These are phyloP conservation scores for Ochetophila trinervis DNA, from an alignment of 306 rosid species.

Conservation along the genomic window DNA sequence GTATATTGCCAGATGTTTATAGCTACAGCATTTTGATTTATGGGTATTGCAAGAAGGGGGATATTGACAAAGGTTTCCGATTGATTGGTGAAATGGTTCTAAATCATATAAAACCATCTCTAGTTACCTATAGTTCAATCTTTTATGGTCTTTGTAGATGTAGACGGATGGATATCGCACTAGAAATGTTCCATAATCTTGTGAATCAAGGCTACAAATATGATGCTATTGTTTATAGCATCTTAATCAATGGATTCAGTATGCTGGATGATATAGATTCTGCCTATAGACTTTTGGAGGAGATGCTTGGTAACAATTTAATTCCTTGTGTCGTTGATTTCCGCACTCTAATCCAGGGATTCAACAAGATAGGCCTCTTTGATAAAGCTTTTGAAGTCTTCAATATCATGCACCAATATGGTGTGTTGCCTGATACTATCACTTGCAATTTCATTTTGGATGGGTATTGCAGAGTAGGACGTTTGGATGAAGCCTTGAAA, in stretches of 20 bases:
- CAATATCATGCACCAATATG: slow-evolving; percentile 34
- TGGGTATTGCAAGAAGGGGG: slow-evolving; percentile 44
- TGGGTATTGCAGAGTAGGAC: slow-evolving; percentile 42
- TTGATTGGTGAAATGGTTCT: slow-evolving; percentile 47
- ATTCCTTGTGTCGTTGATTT: slow-evolving; percentile 34
- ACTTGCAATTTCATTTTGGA: slow-evolving; percentile 53
- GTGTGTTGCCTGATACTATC: slow-evolving; percentile 40
- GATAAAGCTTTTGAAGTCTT: slow-evolving; percentile 38
- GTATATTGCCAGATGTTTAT: slow-evolving; percentile 48
- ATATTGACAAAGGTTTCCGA: slow-evolving; percentile 28
- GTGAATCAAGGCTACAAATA: slow-evolving; percentile 36
- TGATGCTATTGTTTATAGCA: no score
- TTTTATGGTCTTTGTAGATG: slow-evolving; percentile 47
- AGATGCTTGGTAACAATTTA: slow-evolving; percentile 42
- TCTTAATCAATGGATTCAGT: no score
- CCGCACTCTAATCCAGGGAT: slow-evolving; percentile 37
- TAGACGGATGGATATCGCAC: slow-evolving; percentile 28
- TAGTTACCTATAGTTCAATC: slow-evolving; percentile 51
- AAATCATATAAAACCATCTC: slow-evolving; percentile 42
- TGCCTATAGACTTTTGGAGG: slow-evolving; percentile 36
- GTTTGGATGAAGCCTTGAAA: slow-evolving; percentile 42
- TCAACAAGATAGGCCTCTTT: slow-evolving; percentile 39
- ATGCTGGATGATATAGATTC: no score
- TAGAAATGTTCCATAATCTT: slow-evolving; percentile 26
- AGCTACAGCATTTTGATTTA: slow-evolving; percentile 65